These are phyloP conservation scores for Dendrobium officinale DNA, from an alignment of 106 monocot species.

Conservation along the genomic window DNA sequence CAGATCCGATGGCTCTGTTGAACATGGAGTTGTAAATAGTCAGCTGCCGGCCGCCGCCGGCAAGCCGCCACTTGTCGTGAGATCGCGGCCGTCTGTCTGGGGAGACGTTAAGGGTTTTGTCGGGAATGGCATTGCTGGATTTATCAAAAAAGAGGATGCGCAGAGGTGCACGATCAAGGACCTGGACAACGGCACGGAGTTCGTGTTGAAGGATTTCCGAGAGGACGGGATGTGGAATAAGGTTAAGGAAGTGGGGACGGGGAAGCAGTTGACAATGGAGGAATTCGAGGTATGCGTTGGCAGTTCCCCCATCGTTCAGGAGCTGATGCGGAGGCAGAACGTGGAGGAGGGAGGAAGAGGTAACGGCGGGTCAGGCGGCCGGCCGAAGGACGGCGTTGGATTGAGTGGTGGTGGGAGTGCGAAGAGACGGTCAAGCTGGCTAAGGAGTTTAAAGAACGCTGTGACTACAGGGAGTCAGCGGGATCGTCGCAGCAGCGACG, in stretches of 20 bases:
- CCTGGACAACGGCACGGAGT: conserved; percentile 74
- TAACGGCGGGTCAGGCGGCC: background rate
- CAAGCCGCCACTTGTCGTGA: conserved; percentile 17
- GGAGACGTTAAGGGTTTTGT: background rate
- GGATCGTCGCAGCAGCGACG: conserved; percentile 42
- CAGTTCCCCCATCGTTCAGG: conserved; percentile 81
- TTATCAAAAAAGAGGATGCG: conserved; percentile 9
- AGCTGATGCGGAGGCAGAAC: conserved; percentile 78
- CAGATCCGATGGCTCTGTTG: conserved; percentile 34
- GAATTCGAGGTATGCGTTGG: conserved; percentile 82
- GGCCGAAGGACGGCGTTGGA: conserved; percentile 1
- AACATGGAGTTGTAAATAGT: conserved; percentile 11
- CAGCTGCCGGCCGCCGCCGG: conserved; percentile 6
- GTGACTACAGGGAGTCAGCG: conserved; percentile 18
- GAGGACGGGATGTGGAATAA: conserved; percentile 71
- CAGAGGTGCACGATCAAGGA: conserved; percentile 60
- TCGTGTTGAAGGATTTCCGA: conserved; percentile 67
- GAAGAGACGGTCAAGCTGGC: conserved; percentile 39
- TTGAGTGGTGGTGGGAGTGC: conserved; percentile 5
- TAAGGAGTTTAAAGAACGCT: conserved; percentile 54
- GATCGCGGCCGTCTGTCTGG: background rate
- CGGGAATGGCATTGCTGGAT: background rate
- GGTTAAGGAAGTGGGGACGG: conserved; percentile 61
- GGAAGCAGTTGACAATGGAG: conserved; percentile 76
- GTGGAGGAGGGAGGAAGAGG: conserved; percentile 17